Evolutionary conservation across 2,329 filamentous ascomycete species (phyloP).

Genomic region (Ambrosiella beaveri): DNA sequence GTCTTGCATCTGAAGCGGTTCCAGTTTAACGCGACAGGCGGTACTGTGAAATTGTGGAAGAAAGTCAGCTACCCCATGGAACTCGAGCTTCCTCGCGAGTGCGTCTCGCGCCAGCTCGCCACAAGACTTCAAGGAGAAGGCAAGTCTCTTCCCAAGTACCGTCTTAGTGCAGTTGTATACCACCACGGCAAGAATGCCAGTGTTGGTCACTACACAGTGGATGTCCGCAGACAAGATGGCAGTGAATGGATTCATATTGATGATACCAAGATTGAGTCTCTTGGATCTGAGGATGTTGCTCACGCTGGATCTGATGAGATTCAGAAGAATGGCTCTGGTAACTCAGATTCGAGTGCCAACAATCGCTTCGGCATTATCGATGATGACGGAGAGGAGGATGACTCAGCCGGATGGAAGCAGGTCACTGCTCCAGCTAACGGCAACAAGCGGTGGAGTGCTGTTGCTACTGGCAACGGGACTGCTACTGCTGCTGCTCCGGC

Average conservation of each 20-base stretch:
- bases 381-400: constrained; percentile 37
- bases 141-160: constrained; percentile 61
- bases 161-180: constrained; percentile 79
- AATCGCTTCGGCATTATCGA: constrained; percentile 48
- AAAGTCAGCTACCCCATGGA: constrained; percentile 91
- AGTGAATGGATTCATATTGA: constrained; percentile 91
- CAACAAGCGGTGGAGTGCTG: constrained; percentile 53
- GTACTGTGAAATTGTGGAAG: constrained; percentile 97
- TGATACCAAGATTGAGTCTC: constrained; percentile 74
- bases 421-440: constrained; percentile 44
- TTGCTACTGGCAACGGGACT: constrained; percentile 38
- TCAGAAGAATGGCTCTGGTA: constrained; percentile 30
- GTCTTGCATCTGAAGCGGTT: constrained; percentile 95
- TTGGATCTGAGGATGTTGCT: constrained; percentile 76
- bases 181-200: constrained; percentile 95
- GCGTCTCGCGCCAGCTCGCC: constrained; percentile 61
- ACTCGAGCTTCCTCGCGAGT: constrained; percentile 80
- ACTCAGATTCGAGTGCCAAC: constrained; percentile 12
- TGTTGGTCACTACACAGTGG: constrained; percentile 94
- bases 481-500: neutral
- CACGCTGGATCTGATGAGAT: constrained; percentile 52
- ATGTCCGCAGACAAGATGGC: constrained; percentile 86
- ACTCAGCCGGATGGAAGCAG: constrained; percentile 69
- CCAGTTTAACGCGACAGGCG: constrained; percentile 76
- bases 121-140: constrained; percentile 47